Percentiles rank a stretch among this genome's conserved stretches.
Evolutionary conservation across 768 basidiomycete genomes (phyloP).

Genomic region (Royoungia palumana): DNA sequence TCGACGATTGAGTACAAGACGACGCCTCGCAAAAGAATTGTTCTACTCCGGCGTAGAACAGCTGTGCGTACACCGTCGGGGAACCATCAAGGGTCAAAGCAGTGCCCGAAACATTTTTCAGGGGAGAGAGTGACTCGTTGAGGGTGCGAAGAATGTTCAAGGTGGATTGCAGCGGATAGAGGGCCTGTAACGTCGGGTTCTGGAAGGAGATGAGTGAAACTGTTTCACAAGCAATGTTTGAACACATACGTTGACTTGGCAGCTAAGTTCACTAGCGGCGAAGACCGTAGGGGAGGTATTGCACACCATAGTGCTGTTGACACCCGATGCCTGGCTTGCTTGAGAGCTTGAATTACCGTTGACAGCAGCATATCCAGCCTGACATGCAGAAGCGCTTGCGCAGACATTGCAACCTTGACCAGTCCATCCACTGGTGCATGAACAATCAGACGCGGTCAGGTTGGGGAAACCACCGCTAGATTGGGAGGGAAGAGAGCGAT

Average conservation of each 20-base stretch:
- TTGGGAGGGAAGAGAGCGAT: conserved; percentile 47
- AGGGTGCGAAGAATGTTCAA: conserved; percentile 80
- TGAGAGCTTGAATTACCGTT: conserved; percentile 34
- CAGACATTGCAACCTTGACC: conserved; percentile 84
- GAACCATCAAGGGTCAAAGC: conserved; percentile 47
- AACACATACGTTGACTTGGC: conserved; percentile 70
- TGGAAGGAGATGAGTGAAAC: conserved; percentile 27
- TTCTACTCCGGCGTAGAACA: conserved; percentile 78
- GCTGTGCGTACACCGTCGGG: conserved; percentile 59
- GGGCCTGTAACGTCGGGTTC: conserved; percentile 80
- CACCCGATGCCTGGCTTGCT: conserved; percentile 27
- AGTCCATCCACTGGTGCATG: conserved; percentile 71
- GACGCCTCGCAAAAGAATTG: conserved; percentile 84
- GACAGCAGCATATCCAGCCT: conserved; percentile 51
- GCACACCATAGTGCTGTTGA: conserved; percentile 72
- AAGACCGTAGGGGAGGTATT: conserved; percentile 68
- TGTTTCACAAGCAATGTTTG: background rate
- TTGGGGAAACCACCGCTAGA: conserved; percentile 54
- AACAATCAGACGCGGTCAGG: conserved; percentile 62
- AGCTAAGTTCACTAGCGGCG: conserved; percentile 81
- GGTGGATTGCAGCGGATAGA: conserved; percentile 69
- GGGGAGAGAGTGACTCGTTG: conserved; percentile 63
- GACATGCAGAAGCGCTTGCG: conserved; percentile 61
- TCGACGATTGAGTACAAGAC: conserved; percentile 60
- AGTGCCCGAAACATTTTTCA: conserved; percentile 32